Base-by-base conservation (phyloP, 2,329 filamentous ascomycete species). In the Drechmeria coniospora region DNA sequence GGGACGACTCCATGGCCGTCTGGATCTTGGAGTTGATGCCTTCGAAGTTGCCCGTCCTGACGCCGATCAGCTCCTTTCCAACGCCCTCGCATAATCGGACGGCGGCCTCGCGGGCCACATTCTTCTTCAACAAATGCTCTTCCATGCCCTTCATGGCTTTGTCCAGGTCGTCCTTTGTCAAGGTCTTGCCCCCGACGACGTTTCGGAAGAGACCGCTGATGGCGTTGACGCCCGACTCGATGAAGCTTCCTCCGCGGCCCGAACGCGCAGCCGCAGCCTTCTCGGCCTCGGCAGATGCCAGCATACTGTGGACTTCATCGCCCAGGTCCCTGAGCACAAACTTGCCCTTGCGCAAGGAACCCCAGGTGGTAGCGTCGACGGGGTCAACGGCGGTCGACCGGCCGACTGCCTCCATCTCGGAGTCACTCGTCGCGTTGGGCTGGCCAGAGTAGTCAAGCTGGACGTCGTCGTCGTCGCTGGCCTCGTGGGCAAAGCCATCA, bases 91-190 rank as follows among this genome's bases (percentile, higher is more conserved):
- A 94, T 23, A 98, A 61, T 29, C 90, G 79, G 18, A 93, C 68
- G 2, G 87, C 90, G 11, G 90, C 90, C 60, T 95, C 90, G 29
- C 82, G 79, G 0, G 90, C 90, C 16, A 98, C 86, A 44, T 98
- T 98, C 63, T 98, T 98, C 56, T 79, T 76, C 33, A 98, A 57
- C 6, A 98, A 63, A 50, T 95, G 87, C 32, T 93, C 83, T 49
- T 94, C 83, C 83, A 98, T 94, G 18, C 79, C 80, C 54, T 87
- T 90, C 59, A 98, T 75, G 2, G 90, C 81, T 51, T 92, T 92
- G 36, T 83, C 79, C 14, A 98, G 66, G 45, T 95, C 87, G 38
- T 79, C 72, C 50, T 84, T 81, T 1, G 83, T 92, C 44, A 98
- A 59, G 1, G 78, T 82, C 61, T 94, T 94, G 37, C 92, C 90